These are phyloP conservation scores for Phoenix roebelenii DNA, from an alignment of 176 grass and related monocot genomes.

Conservation along the genomic window DNA sequence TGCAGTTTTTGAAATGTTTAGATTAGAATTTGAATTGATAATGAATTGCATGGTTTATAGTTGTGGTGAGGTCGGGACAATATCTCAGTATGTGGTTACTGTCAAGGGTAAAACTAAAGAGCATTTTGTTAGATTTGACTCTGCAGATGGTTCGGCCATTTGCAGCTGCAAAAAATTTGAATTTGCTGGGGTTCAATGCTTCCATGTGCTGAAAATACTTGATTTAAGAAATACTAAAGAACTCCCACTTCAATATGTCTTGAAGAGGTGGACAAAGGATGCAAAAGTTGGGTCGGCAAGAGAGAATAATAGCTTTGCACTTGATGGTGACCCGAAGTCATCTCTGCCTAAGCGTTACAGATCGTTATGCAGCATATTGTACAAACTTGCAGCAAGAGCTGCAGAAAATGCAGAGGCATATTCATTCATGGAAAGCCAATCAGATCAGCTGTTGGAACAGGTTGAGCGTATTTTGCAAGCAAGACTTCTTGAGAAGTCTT, in stretches of 20 bases:
- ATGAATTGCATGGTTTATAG: conserved; percentile 43
- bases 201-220: conserved; percentile 66
- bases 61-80: conserved; percentile 49
- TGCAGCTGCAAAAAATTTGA: conserved; percentile 91
- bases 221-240: conserved; percentile 85
- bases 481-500: conserved; percentile 63
- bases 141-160: conserved; percentile 40
- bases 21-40: conserved; percentile 58
- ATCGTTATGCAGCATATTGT: conserved; percentile 40
- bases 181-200: conserved; percentile 54
- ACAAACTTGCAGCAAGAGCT: conserved; percentile 58
- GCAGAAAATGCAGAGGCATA: conserved; percentile 56
- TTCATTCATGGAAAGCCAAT: conserved; percentile 60
- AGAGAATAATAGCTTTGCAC: conserved; percentile 40
- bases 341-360: conserved; percentile 48
- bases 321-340: conserved; percentile 52
- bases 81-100: conserved; percentile 60
- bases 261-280: conserved; percentile 87
- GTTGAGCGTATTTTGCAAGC: conserved; percentile 76
- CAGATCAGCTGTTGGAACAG: conserved; percentile 71
- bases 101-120: conserved; percentile 43
- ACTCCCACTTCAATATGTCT: conserved; percentile 61
- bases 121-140: conserved; percentile 75
- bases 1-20: conserved; percentile 63
- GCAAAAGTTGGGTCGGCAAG: conserved; percentile 47